Evolutionary conservation across 768 basidiomycete species (phyloP).

Genomic region (Panellus pusillus): DNA sequence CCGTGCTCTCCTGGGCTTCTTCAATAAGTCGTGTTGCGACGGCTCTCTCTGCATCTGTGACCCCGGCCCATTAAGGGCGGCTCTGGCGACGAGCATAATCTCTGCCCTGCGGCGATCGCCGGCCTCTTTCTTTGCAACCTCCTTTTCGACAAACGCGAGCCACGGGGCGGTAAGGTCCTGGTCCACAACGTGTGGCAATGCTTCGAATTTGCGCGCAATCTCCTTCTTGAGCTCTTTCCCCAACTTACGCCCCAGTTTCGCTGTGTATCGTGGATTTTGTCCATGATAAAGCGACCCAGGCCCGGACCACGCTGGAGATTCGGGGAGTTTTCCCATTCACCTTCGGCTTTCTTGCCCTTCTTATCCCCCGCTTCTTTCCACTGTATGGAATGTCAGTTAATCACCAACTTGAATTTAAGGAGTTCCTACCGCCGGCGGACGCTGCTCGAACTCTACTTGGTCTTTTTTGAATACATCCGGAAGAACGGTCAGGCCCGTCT

Average conservation of each 20-base stretch:
- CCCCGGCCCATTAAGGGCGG: constrained; percentile 1
- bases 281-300: constrained; percentile 44
- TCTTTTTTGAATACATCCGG: constrained; percentile 27
- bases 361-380: constrained; percentile 37
- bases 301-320: constrained; percentile 24
- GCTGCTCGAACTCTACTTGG: constrained; percentile 21
- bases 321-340: constrained; percentile 23
- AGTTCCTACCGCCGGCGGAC: constrained; percentile 22
- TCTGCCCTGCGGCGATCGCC: neutral
- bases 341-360: constrained; percentile 8
- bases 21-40: constrained; percentile 24
- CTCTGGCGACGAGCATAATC: constrained; percentile 1
- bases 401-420: neutral
- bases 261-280: constrained; percentile 34
- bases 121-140: constrained; percentile 2
- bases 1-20: constrained; percentile 23
- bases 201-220: constrained; percentile 32
- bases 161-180: constrained; percentile 33
- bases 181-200: constrained; percentile 24
- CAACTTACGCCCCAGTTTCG: constrained; percentile 19
- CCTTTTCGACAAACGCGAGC: constrained; percentile 13
- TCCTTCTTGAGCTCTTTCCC: constrained; percentile 8
- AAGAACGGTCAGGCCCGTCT: constrained; percentile 42
- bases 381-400: neutral
- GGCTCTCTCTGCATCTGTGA: constrained; percentile 25